Conservation (phyloP, 2,329 filamentous ascomycete genomes). For the Xylaria sp. region DNA sequence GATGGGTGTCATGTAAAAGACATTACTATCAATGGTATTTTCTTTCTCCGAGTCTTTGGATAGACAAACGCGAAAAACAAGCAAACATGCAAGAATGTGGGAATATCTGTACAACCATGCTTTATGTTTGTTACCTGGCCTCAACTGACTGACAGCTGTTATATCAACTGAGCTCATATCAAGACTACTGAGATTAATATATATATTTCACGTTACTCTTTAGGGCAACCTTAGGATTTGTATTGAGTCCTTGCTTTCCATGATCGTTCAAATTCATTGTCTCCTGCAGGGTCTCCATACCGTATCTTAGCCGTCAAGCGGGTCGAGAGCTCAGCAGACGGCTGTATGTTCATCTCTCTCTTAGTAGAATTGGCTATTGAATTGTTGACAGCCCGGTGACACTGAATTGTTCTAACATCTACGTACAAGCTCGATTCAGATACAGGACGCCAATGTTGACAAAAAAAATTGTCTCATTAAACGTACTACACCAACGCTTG, state of each 20-base stretch:
- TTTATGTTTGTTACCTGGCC: background rate
- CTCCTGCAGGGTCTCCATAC: slow-evolving; percentile 5
- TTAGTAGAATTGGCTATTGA: no score
- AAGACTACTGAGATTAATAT: background rate
- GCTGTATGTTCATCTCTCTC: slow-evolving; percentile 6
- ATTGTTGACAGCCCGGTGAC: background rate
- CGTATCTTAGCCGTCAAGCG: no score
- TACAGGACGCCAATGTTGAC: background rate
- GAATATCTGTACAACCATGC: background rate
- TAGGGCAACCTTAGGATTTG: background rate
- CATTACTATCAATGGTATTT: background rate
- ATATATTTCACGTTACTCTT: background rate
- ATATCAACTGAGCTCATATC: background rate
- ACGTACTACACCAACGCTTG: no score
- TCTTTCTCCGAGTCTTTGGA: background rate
- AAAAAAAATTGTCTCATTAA: background rate
- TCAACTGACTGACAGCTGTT: background rate
- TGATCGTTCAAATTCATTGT: background rate
- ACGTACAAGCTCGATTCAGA: background rate
- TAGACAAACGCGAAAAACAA: background rate
- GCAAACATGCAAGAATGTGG: background rate
- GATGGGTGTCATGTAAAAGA: no score
- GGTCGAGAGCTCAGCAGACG: no score
- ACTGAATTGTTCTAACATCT: background rate
- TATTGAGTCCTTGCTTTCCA: background rate